Evolutionary conservation across 2,329 filamentous ascomycete genomes (phyloP).

Genomic region (Amauroascus niger): DNA sequence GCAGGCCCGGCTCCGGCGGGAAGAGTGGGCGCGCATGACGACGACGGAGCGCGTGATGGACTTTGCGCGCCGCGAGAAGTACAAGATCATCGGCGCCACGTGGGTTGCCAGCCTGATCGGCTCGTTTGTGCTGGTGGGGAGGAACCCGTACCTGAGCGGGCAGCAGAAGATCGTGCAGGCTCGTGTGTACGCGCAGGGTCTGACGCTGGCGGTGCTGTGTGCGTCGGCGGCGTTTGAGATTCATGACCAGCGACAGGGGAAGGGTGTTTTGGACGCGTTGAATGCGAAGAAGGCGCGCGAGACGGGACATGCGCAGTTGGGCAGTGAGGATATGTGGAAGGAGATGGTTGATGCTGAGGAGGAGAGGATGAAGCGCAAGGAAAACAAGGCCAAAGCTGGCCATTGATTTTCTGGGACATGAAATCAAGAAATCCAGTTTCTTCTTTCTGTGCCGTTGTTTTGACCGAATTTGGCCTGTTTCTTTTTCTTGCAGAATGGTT

Average conservation of each 20-base stretch:
- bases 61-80: slow-evolving; percentile 72
- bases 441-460: neutral
- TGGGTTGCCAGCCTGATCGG: slow-evolving; percentile 75
- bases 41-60: slow-evolving; percentile 53
- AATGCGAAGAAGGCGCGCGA: slow-evolving; percentile 60
- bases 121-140: slow-evolving; percentile 64
- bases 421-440: neutral
- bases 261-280: slow-evolving; percentile 32
- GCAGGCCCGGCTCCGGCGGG: slow-evolving; percentile 48
- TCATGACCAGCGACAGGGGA: slow-evolving; percentile 64
- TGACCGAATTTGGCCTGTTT: neutral
- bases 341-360: slow-evolving; percentile 44
- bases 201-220: slow-evolving; percentile 76
- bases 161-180: slow-evolving; percentile 89
- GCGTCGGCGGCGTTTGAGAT: slow-evolving; percentile 75
- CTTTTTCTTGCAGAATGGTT: too few relatives aligned
- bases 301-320: slow-evolving; percentile 74
- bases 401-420: slow-evolving; percentile 1
- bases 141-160: slow-evolving; percentile 63
- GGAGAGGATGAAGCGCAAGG: slow-evolving; percentile 32
- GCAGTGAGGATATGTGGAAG: slow-evolving; percentile 86
- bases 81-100: slow-evolving; percentile 70
- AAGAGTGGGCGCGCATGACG: slow-evolving; percentile 48
- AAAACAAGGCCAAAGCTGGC: slow-evolving; percentile 18
- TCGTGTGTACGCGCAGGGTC: slow-evolving; percentile 83